Percentiles rank a stretch among this genome's conserved stretches.
phyloP scores from a whole-genome alignment of 225 moss, liverwort and hornwort species.

The Physcomitrium patens region DNA sequence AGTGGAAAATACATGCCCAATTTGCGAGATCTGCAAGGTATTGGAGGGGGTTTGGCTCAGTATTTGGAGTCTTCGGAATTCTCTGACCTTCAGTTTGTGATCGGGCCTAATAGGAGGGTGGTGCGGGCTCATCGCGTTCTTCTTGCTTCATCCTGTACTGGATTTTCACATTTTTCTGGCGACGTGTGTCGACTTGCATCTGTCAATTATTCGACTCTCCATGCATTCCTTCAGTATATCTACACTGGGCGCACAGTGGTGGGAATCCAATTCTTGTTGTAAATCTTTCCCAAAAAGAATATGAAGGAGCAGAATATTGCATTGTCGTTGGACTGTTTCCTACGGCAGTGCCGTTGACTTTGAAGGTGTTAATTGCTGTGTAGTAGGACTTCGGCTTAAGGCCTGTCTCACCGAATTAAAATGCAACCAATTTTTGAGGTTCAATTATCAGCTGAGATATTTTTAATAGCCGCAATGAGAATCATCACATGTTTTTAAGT shows the following conservation, averaged over 20 bases:
- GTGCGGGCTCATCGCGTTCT: conserved; percentile 82
- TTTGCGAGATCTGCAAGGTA: conserved; percentile 28
- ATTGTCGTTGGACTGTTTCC: neutral
- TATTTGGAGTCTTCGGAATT: conserved; percentile 80
- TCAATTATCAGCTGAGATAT: neutral
- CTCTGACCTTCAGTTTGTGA: conserved; percentile 70
- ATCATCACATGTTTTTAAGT: neutral
- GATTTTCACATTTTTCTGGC: conserved; percentile 38
- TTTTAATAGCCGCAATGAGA: neutral
- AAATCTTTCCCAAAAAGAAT: neutral
- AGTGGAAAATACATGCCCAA: conserved; percentile 38
- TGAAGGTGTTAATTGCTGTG: neutral
- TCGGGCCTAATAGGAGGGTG: conserved; percentile 51
- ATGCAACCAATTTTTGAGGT: neutral
- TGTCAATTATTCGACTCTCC: conserved; percentile 61
- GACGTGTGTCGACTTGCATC: conserved; percentile 61
- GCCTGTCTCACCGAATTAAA: neutral
- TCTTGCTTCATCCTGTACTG: conserved; percentile 67
- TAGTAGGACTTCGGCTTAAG: neutral
- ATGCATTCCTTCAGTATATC: conserved; percentile 73
- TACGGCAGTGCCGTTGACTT: neutral
- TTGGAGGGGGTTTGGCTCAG: conserved; percentile 55
- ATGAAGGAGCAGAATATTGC: neutral
- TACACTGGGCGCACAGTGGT: conserved; percentile 88
- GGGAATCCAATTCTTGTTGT: conserved; percentile 28